Evolutionary conservation across 176 grass and related monocot species (phyloP), one percentile per base, ranked within the genome.

Genomic region (Raddia distichophylla): DNA sequence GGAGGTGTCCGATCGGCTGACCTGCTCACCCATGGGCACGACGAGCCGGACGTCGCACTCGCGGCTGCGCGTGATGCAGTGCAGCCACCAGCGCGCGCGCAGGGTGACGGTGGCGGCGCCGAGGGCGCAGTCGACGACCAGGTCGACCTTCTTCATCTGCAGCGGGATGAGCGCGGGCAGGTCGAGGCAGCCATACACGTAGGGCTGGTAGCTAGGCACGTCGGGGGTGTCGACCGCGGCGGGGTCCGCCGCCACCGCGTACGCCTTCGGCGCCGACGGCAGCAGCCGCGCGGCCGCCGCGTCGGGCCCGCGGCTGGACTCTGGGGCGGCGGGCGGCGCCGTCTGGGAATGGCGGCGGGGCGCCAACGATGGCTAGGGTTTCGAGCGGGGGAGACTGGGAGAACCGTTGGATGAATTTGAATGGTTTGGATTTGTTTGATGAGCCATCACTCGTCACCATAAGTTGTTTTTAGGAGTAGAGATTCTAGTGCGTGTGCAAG

Each of bases 171-270:
- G 83, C 61, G 91, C 90, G 33, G 93, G 91, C 47, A 91, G 91
- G 64, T 99, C 93, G 76, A 92, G 89, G 70, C 80, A 53, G 43
- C 91, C 97, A 83, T 95, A 93, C 0, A 99, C 93, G 58, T 99
- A 84, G 63, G 97, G 97, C 90, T 99, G 93, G 80, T 99, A 99
- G 73, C 97, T 99, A 18, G 97, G 97, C 55, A 91, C 84, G 52
- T 99, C 93, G 57, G 93, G 96, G 53, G 88, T 99, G 85, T 99
- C 96, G 62, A 99, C 96, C 22, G 90, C 66, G 47, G 54, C 80
- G 8, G 93, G 96, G 89, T 99, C 93, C 32, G 63, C 18, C 48
- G 93, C 86, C 11, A 95, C 91, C 14, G 91, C 93, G 79, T 91
- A 99, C 37, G 82, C 87, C 84, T 86, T 99, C 20, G 91, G 93